phyloP scores from a whole-genome alignment of 2,329 filamentous ascomycete species.

The Pyricularia sp. region DNA sequence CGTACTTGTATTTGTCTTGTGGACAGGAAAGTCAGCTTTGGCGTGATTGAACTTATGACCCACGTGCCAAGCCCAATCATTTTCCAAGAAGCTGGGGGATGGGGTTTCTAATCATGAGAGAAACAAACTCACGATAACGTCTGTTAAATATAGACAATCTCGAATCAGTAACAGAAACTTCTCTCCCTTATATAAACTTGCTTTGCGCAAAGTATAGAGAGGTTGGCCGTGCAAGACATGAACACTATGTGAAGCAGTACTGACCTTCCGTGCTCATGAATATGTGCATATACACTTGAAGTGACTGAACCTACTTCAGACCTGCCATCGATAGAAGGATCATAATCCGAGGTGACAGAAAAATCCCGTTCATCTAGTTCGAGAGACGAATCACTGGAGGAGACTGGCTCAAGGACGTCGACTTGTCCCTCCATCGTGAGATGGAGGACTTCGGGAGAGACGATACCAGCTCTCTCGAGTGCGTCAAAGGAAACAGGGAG shows the following conservation, averaged over 20 bases:
- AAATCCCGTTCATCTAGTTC: conserved; percentile 8
- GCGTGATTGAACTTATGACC: not conserved
- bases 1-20: conserved; percentile 25
- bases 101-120: not conserved
- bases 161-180: not conserved
- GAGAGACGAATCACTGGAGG: conserved; percentile 8
- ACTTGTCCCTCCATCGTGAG: not conserved
- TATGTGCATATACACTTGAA: conserved; percentile 25
- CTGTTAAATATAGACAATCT: not conserved
- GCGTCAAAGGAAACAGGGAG: not conserved
- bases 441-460: not conserved
- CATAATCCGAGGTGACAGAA: conserved; percentile 29
- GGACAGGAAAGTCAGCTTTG: not conserved
- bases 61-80: not conserved
- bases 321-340: conserved; percentile 20
- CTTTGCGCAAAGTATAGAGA: not conserved
- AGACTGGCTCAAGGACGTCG: conserved; percentile 13
- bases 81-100: not conserved
- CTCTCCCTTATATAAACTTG: no score
- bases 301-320: conserved; percentile 28
- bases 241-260: not conserved
- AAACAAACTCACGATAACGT: not conserved
- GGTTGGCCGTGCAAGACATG: not conserved
- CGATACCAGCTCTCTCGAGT: not conserved
- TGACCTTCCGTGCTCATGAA: conserved; percentile 27